A percentile compares a stretch with the other conserved stretches of the same genome.
Evolutionary conservation across 108 stramenopile genomes (phyloP).

Genomic region (Nannochloropsis salina): DNA sequence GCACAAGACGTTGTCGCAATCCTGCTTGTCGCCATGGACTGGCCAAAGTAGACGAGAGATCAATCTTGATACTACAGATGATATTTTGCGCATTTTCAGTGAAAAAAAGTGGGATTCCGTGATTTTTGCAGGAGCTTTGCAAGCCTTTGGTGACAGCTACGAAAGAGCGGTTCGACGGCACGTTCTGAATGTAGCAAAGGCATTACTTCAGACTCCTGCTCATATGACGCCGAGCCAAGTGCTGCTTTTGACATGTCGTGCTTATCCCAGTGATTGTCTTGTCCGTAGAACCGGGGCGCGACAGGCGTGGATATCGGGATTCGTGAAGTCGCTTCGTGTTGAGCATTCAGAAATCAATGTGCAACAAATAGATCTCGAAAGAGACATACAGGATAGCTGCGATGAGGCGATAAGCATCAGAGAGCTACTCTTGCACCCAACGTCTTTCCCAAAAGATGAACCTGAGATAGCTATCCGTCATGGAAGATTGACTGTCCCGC

Average conservation of each 20-base stretch:
- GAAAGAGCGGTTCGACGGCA: neutral
- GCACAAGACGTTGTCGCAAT: neutral
- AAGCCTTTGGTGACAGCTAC: neutral
- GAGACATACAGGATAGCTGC: neutral
- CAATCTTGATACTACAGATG: too few relatives aligned
- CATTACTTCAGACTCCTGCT: neutral
- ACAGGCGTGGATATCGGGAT: neutral
- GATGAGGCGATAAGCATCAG: neutral
- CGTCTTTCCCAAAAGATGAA: neutral
- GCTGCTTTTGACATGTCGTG: neutral
- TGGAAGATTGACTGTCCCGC: neutral
- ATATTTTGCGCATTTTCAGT: neutral
- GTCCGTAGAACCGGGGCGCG: neutral
- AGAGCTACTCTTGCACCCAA: neutral
- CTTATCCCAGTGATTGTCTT: neutral
- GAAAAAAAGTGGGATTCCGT: neutral
- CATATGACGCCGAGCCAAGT: neutral
- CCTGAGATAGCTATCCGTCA: neutral
- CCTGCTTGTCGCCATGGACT: too few relatives aligned
- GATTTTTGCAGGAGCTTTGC: neutral
- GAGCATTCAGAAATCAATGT: neutral
- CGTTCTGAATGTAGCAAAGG: conserved; percentile 16
- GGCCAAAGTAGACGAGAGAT: too few relatives aligned
- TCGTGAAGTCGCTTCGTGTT: neutral
- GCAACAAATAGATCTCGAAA: neutral